phyloP scores from a whole-genome alignment of 179 eudicot genomes.

The Amaranthus tricolor region DNA sequence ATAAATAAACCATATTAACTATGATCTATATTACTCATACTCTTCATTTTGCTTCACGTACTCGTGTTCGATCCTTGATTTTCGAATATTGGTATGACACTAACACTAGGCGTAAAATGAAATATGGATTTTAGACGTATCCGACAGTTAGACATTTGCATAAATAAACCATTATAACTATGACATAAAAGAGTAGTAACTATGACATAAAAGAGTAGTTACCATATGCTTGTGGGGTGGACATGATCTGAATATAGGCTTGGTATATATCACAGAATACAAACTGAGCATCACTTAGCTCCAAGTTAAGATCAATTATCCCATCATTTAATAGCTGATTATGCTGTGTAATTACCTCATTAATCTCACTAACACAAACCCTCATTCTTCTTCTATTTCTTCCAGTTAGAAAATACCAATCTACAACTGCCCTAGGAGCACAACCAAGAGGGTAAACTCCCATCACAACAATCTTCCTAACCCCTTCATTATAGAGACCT shows the following conservation, averaged over 20 bases:
- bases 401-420: conserved; percentile 25
- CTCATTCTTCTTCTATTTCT: conserved; percentile 17
- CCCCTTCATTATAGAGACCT: conserved; percentile 46
- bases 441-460: conserved; percentile 71
- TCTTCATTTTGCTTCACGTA: neutral
- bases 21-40: neutral
- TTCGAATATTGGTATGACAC: too few species aligned
- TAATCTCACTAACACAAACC: conserved; percentile 47
- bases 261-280: conserved; percentile 59
- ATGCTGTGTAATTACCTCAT: conserved; percentile 43
- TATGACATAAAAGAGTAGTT: neutral
- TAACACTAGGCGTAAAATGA: too few species aligned
- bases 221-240: conserved; percentile 36
- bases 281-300: conserved; percentile 46
- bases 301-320: conserved; percentile 37
- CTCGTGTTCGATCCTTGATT: too few species aligned
- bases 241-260: conserved; percentile 50
- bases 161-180: neutral
- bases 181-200: neutral
- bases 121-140: too few species aligned
- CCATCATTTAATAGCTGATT: conserved; percentile 42
- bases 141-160: too few species aligned
- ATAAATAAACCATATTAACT: neutral
- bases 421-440: conserved; percentile 42
- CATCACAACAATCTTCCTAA: conserved; percentile 45